Evolutionary conservation across 257 asterid species (phyloP), one percentile per base, ranked within the genome.

Genomic region (Capsicum pubescens): DNA sequence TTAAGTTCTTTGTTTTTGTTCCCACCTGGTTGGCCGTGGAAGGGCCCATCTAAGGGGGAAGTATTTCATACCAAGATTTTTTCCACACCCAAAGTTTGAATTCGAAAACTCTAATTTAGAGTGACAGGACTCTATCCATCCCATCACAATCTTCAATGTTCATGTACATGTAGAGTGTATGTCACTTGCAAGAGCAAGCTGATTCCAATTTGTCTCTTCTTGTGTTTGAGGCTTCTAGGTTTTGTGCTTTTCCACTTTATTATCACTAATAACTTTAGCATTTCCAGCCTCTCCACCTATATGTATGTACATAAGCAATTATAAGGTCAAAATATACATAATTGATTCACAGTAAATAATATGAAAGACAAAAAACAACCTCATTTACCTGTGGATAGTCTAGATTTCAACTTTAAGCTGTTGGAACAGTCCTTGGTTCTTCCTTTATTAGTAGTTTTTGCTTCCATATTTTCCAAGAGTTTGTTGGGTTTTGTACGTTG

Each of bases 391-490:
- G 19, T 19, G 80, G 19, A 71, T 46, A 0, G 39, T 17, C 79
- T 70, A n/a, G 58, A n/a, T n/a, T 71, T 71, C 32, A 46, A 71
- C 79, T 17, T 71, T 71, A 35, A 70, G 32, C 16, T 70, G 17
- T 42, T 9, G 79, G 79, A n/a, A 70, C 36, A 42, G 16, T 9
- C 4, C 17, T 67, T 67, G 35, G 58, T 13, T 46, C 80, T 61
- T 54, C 17, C 58, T 72, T 12, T 21, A 39, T 21, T 32, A 61
- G 10, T 48, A 46, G 42, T 17, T 8, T 71, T 71, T 71, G 80
- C 17, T 71, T 46, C 80, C 58, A 11, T 64, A 8, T 64, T 64
- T 26, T 21, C 42, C 5, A 63, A 63, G 6, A 21, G 16, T 5
- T 64, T 32, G 42, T 26, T 66, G 72, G 46, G 44, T 10, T 12